phyloP scores from a whole-genome alignment of 75 land plant genomes.

The Pseudotsuga menziesii region DNA sequence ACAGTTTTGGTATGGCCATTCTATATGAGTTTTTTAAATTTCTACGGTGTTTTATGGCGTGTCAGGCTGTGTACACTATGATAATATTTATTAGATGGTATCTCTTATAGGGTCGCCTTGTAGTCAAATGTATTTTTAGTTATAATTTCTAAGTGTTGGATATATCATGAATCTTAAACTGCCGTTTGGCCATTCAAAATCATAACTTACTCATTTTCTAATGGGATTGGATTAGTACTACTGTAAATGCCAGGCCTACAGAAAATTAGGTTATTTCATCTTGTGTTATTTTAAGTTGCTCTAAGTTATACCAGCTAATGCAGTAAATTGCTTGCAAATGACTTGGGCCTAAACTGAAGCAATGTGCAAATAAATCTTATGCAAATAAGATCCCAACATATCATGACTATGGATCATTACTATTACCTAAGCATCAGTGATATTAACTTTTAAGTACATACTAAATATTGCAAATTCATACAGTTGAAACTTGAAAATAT shows the following conservation, averaged over 20 bases:
- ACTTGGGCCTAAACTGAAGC: background rate
- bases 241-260: background rate
- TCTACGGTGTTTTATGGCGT: too few species aligned
- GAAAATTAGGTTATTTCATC: background rate
- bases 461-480: conserved; percentile 2
- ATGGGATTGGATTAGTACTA: background rate
- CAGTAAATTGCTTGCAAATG: background rate
- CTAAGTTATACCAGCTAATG: background rate
- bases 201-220: background rate
- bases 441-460: too few species aligned
- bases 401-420: background rate
- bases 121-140: too few species aligned
- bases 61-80: too few species aligned
- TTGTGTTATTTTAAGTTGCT: background rate
- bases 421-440: background rate
- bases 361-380: background rate
- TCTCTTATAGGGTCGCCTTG: too few species aligned
- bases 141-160: too few species aligned
- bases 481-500: conserved; percentile 9
- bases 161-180: too few species aligned
- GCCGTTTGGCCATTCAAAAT: background rate
- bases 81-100: too few species aligned
- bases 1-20: too few species aligned
- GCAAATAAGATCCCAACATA: background rate
- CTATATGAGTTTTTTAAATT: too few species aligned